phyloP scores from a whole-genome alignment of 1,139 yeast genomes.

The Scheffersomyces segobiensis region DNA sequence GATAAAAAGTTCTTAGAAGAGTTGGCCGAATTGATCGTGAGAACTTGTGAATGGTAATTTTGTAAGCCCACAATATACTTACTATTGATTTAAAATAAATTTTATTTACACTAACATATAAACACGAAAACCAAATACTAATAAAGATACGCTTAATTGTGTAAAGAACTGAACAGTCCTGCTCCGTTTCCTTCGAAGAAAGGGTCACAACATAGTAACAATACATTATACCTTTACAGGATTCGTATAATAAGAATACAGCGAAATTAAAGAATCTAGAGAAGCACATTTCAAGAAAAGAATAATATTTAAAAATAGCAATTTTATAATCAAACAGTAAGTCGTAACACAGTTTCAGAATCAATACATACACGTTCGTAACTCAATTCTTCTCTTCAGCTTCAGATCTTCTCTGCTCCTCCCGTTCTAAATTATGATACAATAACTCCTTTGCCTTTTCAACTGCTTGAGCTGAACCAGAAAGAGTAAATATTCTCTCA shows the following conservation, averaged over 20 bases:
- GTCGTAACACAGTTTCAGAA: background rate
- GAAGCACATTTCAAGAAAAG: background rate
- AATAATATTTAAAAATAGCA: background rate
- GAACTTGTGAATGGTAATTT: constrained; percentile 44
- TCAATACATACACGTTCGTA: background rate
- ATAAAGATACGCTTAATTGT: too few species aligned
- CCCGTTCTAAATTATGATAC: constrained; percentile 75
- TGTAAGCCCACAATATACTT: background rate
- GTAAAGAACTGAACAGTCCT: too few species aligned
- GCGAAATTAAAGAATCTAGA: background rate
- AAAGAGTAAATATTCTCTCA: constrained; percentile 71
- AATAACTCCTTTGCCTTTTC: constrained; percentile 70
- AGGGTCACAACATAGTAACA: background rate
- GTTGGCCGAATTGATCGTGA: constrained; percentile 52
- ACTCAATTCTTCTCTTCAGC: constrained; percentile 9
- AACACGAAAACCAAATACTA: background rate
- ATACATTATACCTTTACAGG: background rate
- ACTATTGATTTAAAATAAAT: too few species aligned
- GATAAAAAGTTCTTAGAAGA: constrained; percentile 64
- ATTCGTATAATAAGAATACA: background rate
- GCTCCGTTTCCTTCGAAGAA: background rate
- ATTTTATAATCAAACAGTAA: background rate
- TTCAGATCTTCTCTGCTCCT: constrained; percentile 64
- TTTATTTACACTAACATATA: too few species aligned
- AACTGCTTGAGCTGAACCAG: constrained; percentile 64